Percentiles rank a stretch among this genome's conserved stretches.
These are phyloP conservation scores for Physcia stellaris DNA, from an alignment of 495 filamentous ascomycete genomes.

Conservation along the genomic window DNA sequence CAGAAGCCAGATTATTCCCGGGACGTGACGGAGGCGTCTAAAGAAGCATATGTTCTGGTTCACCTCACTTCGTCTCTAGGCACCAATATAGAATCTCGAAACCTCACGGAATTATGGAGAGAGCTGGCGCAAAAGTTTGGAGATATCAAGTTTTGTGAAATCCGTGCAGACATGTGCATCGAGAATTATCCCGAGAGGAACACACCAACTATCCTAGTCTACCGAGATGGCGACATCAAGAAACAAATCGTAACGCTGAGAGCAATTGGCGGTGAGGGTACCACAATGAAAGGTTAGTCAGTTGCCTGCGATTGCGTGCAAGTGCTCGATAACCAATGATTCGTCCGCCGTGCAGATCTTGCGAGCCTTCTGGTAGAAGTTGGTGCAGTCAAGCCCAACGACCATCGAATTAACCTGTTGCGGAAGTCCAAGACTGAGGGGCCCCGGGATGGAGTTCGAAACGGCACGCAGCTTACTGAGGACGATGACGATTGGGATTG, in stretches of 20 bases:
- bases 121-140: conserved; percentile 70
- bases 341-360: conserved; percentile 31
- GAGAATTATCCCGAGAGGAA: conserved; percentile 92
- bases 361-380: conserved; percentile 69
- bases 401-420: conserved; percentile 54
- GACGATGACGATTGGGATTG: conserved; percentile 76
- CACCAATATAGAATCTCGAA: conserved; percentile 68
- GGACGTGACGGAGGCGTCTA: conserved; percentile 86
- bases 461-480: conserved; percentile 38
- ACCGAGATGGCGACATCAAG: conserved; percentile 80
- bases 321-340: conserved; percentile 2
- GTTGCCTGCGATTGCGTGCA: neutral
- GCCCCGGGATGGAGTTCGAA: conserved; percentile 30
- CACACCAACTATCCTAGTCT: conserved; percentile 86
- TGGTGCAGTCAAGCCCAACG: conserved; percentile 61
- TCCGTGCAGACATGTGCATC: conserved; percentile 83
- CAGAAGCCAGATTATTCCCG: conserved; percentile 85
- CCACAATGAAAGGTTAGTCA: conserved; percentile 44
- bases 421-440: conserved; percentile 28
- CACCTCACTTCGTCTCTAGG: conserved; percentile 66
- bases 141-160: conserved; percentile 97
- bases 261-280: conserved; percentile 58
- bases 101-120: conserved; percentile 78
- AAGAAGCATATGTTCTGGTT: conserved; percentile 61
- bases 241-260: conserved; percentile 77